Conservation (phyloP, 805 yeast species). For the Monosporozyma siamensis region DNA sequence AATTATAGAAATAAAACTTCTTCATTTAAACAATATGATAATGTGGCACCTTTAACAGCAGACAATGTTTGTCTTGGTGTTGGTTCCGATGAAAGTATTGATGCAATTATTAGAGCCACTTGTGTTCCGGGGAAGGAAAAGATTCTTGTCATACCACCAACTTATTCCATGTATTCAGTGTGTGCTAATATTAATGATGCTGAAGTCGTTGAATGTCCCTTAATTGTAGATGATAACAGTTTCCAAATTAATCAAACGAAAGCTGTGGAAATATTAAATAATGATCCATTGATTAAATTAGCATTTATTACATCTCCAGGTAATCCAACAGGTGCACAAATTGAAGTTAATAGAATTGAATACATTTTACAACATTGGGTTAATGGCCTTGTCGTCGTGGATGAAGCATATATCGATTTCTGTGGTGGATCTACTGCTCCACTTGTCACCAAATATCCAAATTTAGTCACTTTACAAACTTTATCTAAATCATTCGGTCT, state of each 20-base stretch:
- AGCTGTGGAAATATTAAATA: constrained; percentile 41
- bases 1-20: constrained; percentile 51
- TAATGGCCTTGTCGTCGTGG: constrained; percentile 77
- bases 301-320: constrained; percentile 92
- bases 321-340: constrained; percentile 77
- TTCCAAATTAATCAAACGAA: constrained; percentile 54
- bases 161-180: constrained; percentile 94
- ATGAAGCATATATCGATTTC: constrained; percentile 94
- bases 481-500: constrained; percentile 91
- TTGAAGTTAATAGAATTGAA: constrained; percentile 42
- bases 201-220: constrained; percentile 62
- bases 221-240: constrained; percentile 43
- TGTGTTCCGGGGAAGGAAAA: constrained; percentile 80
- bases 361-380: constrained; percentile 42
- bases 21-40: constrained; percentile 12
- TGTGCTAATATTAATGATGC: constrained; percentile 88
- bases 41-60: constrained; percentile 34
- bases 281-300: constrained; percentile 60
- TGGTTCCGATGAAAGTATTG: constrained; percentile 95
- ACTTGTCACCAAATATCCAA: constrained; percentile 70
- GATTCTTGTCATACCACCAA: constrained; percentile 82
- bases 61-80: constrained; percentile 87
- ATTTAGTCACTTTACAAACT: constrained; percentile 83
- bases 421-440: constrained; percentile 68
- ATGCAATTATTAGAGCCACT: constrained; percentile 73